Evolutionary conservation across 2,329 filamentous ascomycete genomes (phyloP), one percentile per base, ranked within the genome.

Genomic region (Colletotrichum lindemuthianum): DNA sequence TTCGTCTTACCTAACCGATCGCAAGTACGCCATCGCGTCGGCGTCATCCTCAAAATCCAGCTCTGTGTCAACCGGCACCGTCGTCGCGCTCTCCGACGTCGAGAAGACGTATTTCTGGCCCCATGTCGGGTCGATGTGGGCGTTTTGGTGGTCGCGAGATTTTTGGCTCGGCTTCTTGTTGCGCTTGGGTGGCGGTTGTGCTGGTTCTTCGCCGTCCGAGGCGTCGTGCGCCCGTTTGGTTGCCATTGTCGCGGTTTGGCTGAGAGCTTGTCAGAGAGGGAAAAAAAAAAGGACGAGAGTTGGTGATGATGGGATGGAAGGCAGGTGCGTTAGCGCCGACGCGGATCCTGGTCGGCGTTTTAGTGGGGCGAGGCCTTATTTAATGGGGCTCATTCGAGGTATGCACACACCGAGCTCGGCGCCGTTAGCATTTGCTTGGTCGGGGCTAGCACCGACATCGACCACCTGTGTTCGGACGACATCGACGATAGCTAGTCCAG

Each of bases 101-200:
- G 90, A 88, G 70, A 93, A 91, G 47, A 90, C 90, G 71, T 88
- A 87, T 75, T 88, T 86, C 76, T 92, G 90, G 44, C 91, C 91
- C 75, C 88, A 92, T 2, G 87, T 85, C 9, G 87, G 84, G 73
- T 92, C 85, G 63, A 88, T 82, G 52, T 78, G 77, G 5, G 79
- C 78, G 68, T 80, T 77, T 63, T 81, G 76, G 57, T 80, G 77
- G 55, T 79, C 76, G 65, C 76, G 76, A 60, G 75, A 65, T 70
- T 75, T 79, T 40, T 70, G 54, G 43, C 58, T 61, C 47, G 63
- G 66, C 47, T 72, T 70, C 65, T 72, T 75, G 66, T 41, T 51
- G 33, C 68, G 68, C 39, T 70, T 70, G 7, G 55, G 33, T 1
- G 61, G 70, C n/a, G 70, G 70, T 24, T 72, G 71, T 13, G 65